phyloP scores from a whole-genome alignment of 2,329 filamentous ascomycete species.

The Aquanectria penicillioides region DNA sequence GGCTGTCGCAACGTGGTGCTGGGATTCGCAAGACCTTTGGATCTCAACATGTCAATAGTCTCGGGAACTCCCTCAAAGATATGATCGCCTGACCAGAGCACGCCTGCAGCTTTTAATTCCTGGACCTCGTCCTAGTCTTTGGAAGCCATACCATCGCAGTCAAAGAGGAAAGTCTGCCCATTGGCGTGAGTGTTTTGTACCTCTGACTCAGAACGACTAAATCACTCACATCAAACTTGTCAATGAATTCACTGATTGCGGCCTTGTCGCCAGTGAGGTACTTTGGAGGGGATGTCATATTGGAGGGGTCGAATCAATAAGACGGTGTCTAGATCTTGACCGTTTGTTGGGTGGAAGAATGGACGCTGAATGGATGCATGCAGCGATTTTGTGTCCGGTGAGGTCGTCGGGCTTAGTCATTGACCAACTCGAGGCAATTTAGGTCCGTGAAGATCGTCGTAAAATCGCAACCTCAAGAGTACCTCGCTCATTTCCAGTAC shows the following conservation, averaged over 20 bases:
- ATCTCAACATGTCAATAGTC: constrained; percentile 83
- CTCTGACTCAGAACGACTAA: constrained; percentile 19
- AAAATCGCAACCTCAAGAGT: too few relatives aligned
- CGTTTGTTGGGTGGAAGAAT: not conserved
- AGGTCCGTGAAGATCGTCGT: not conserved
- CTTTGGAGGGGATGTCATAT: constrained; percentile 53
- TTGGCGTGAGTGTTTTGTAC: constrained; percentile 1
- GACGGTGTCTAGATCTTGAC: not conserved
- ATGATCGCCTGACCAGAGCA: constrained; percentile 95
- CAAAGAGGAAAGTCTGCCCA: constrained; percentile 87
- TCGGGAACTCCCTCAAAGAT: constrained; percentile 87
- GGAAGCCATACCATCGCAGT: constrained; percentile 84
- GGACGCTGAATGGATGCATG: not conserved
- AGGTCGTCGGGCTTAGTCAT: constrained; percentile 1
- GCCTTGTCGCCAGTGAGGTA: constrained; percentile 82
- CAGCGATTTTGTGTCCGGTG: too few relatives aligned
- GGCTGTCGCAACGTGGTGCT: not conserved
- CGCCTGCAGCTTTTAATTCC: constrained; percentile 66
- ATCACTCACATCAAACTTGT: constrained; percentile 86
- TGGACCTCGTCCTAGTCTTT: too few relatives aligned
- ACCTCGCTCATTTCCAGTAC: too few relatives aligned
- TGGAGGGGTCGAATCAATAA: not conserved
- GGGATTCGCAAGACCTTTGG: constrained; percentile 67
- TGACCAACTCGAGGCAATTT: not conserved
- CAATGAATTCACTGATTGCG: constrained; percentile 84